These are phyloP conservation scores for Haematococcus sp. DNA, from an alignment of 139 green algal species.

Conservation along the genomic window DNA sequence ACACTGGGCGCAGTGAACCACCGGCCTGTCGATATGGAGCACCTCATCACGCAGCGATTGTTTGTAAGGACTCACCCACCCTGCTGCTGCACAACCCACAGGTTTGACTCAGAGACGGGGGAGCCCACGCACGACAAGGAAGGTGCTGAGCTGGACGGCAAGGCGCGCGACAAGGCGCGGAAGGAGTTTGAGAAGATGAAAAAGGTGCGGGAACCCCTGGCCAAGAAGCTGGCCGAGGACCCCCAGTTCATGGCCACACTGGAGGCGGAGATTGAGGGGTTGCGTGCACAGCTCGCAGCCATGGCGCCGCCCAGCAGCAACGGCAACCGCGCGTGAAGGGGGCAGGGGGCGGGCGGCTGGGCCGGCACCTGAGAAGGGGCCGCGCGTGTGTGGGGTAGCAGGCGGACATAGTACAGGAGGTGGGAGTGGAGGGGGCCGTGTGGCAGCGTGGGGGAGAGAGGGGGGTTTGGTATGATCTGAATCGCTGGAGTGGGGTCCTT, in stretches of 20 bases:
- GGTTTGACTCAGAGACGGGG: constrained; percentile 61
- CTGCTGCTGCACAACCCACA: background rate
- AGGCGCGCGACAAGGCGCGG: constrained; percentile 68
- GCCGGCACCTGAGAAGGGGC: background rate
- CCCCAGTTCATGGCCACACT: constrained; percentile 34
- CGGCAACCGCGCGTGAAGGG: no score
- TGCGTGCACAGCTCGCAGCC: constrained; percentile 29
- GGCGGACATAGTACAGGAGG: background rate
- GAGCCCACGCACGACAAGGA: constrained; percentile 81
- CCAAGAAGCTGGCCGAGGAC: constrained; percentile 58
- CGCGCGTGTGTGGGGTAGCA: background rate
- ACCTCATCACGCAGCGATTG: no score
- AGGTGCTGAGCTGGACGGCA: constrained; percentile 71
- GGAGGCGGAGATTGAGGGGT: constrained; percentile 29
- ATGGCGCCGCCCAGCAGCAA: background rate
- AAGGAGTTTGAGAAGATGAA: constrained; percentile 78
- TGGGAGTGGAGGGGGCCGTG: background rate
- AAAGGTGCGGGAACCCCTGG: constrained; percentile 57
- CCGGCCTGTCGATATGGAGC: no score
- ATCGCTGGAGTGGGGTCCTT: no score
- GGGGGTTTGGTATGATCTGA: no score
- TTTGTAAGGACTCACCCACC: background rate
- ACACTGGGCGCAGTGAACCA: no score
- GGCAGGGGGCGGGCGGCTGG: no score
- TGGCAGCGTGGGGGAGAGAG: no score